Percentiles rank a stretch among this genome's conserved stretches.
Evolutionary conservation across 2,329 filamentous ascomycete species (phyloP).

Genomic region (Fusarium torreyae): DNA sequence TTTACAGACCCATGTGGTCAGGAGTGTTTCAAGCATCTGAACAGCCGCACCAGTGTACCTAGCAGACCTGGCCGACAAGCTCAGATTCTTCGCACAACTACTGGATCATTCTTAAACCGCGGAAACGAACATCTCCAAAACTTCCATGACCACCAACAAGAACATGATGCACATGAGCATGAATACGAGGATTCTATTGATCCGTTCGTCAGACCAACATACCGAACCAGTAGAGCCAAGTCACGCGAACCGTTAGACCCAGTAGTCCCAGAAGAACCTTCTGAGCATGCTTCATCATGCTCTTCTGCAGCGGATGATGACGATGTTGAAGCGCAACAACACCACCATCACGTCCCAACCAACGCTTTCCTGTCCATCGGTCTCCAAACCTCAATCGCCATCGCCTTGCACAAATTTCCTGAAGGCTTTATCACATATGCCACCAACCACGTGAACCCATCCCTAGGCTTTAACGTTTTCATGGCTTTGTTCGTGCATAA

Average conservation of each 20-base stretch:
- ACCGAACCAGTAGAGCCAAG: constrained; percentile 57
- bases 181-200: constrained; percentile 41
- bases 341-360: constrained; percentile 95
- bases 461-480: constrained; percentile 91
- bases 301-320: constrained; percentile 57
- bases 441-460: constrained; percentile 94
- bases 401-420: constrained; percentile 95
- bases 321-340: constrained; percentile 73
- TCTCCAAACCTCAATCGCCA: constrained; percentile 95
- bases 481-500: constrained; percentile 98
- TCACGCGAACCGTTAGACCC: constrained; percentile 57
- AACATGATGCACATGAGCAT: constrained; percentile 41
- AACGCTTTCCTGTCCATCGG: constrained; percentile 96
- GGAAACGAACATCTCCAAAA: constrained; percentile 50
- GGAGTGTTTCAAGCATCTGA: constrained; percentile 74
- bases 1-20: constrained; percentile 77
- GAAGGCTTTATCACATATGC: constrained; percentile 93
- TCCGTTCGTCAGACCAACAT: constrained; percentile 52
- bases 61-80: constrained; percentile 52
- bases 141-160: constrained; percentile 40
- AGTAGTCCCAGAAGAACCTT: constrained; percentile 41
- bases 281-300: constrained; percentile 48
- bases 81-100: constrained; percentile 61
- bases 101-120: constrained; percentile 53
- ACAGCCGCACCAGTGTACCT: constrained; percentile 55